Evolutionary conservation across 306 rosid genomes (phyloP).

Genomic region (Oemleria cerasiformis): DNA sequence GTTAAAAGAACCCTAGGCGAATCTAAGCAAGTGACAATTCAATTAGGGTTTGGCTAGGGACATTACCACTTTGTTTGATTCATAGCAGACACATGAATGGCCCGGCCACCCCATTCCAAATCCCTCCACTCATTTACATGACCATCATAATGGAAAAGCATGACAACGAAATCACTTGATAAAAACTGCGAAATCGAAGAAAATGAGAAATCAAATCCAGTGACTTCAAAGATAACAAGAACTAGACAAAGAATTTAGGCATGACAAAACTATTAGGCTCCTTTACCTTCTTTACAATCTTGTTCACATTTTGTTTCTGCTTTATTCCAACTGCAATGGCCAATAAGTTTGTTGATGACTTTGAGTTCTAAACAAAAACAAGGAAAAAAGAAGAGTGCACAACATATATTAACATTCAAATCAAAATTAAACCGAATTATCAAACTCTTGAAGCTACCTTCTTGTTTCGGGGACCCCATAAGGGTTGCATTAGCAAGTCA

Average conservation of each 20-base stretch:
- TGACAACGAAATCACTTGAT: conserved; percentile 32
- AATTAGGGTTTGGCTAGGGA: neutral
- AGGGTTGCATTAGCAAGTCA: conserved; percentile 37
- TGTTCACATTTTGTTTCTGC: conserved; percentile 59
- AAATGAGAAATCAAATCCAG: conserved; percentile 11
- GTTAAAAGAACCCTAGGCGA: neutral
- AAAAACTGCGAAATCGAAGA: conserved; percentile 34
- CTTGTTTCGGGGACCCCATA: conserved; percentile 31
- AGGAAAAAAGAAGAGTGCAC: neutral
- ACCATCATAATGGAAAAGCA: conserved; percentile 64
- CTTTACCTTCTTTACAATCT: conserved; percentile 64
- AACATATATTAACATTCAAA: neutral
- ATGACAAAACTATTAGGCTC: neutral
- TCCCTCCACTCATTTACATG: conserved; percentile 47
- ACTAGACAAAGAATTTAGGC: neutral
- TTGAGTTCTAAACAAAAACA: conserved; percentile 32
- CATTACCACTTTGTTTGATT: conserved; percentile 61
- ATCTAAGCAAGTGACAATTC: neutral
- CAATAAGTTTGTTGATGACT: conserved; percentile 51
- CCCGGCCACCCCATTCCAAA: conserved; percentile 39
- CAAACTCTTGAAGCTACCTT: conserved; percentile 1
- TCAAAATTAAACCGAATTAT: neutral
- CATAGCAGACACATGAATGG: conserved; percentile 46
- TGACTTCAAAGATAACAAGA: conserved; percentile 6
- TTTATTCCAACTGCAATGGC: conserved; percentile 75